Percentiles rank a stretch among this genome's conserved stretches.
phyloP scores from a whole-genome alignment of 805 yeast species.

The Debaryomyces castellii region DNA sequence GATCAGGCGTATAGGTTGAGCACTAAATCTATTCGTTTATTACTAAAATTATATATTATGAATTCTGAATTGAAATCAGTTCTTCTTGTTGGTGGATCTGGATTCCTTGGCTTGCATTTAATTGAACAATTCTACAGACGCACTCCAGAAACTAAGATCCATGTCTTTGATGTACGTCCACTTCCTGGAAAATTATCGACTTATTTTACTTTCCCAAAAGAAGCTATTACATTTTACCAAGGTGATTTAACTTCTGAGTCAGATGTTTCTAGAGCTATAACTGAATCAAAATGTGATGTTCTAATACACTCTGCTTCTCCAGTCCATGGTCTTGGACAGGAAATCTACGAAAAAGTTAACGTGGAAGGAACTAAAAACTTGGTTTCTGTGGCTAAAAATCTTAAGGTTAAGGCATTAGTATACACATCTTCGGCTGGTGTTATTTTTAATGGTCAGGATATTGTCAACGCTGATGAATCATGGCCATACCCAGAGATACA shows the following conservation, averaged over 20 bases:
- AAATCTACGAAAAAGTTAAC: constrained; percentile 84
- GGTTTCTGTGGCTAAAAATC: constrained; percentile 57
- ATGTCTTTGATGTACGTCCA: constrained; percentile 90
- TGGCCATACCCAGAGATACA: constrained; percentile 91
- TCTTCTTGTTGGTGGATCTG: constrained; percentile 91
- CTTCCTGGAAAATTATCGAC: constrained; percentile 69
- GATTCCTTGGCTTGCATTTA: constrained; percentile 89
- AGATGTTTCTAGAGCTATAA: constrained; percentile 67
- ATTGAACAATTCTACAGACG: constrained; percentile 77
- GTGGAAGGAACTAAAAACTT: constrained; percentile 84
- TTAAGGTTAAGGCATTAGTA: constrained; percentile 64
- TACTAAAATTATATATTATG: constrained; percentile 2
- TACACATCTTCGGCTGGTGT: constrained; percentile 98
- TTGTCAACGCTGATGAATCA: constrained; percentile 87
- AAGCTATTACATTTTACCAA: constrained; percentile 57
- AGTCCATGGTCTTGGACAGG: constrained; percentile 81
- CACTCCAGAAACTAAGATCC: constrained; percentile 67
- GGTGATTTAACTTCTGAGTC: constrained; percentile 82
- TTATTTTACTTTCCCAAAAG: constrained; percentile 71
- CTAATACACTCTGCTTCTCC: constrained; percentile 98
- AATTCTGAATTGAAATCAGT: constrained; percentile 47
- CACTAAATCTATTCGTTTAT: not conserved
- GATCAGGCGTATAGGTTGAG: not conserved
- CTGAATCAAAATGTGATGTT: constrained; percentile 59
- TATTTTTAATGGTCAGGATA: constrained; percentile 90